Evolutionary conservation across 108 stramenopile genomes (phyloP).

Genomic region (Seminavis robusta): DNA sequence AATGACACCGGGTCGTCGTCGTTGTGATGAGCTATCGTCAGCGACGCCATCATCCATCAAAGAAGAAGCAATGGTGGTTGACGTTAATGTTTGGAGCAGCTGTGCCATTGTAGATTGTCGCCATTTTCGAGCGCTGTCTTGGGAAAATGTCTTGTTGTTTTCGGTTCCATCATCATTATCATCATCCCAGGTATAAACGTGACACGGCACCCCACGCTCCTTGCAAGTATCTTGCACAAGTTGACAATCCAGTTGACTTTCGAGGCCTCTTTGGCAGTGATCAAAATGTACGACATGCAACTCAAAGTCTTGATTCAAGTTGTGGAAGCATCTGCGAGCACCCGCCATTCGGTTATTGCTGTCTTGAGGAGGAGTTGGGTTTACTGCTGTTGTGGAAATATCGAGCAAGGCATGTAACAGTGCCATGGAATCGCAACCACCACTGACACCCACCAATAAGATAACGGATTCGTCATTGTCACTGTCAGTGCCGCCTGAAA

Average conservation of each 20-base stretch:
- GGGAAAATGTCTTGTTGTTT: conserved; percentile 51
- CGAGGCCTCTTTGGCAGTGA: conserved; percentile 69
- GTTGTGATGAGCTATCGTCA: not conserved
- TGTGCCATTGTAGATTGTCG: conserved; percentile 38
- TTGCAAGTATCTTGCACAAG: conserved; percentile 59
- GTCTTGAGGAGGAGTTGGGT: not conserved
- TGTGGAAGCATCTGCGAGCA: not conserved
- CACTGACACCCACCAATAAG: conserved; percentile 70
- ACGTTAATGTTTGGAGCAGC: conserved; percentile 15
- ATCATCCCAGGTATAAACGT: conserved; percentile 54
- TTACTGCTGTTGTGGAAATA: not conserved
- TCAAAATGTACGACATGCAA: conserved; percentile 85
- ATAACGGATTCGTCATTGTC: too few relatives aligned
- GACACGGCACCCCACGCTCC: conserved; percentile 50
- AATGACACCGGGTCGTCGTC: conserved; percentile 47
- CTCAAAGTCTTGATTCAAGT: conserved; percentile 14
- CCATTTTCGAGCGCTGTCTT: conserved; percentile 82
- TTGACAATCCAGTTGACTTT: conserved; percentile 57
- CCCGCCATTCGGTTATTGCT: not conserved
- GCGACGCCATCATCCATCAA: conserved; percentile 8
- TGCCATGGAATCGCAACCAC: conserved; percentile 88
- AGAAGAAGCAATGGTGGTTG: not conserved
- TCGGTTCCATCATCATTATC: conserved; percentile 1
- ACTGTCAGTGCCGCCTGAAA: too few relatives aligned
- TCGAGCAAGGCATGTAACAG: conserved; percentile 67